A percentile compares a stretch with the other conserved stretches of the same genome.
Evolutionary conservation across 1,139 yeast genomes (phyloP).

Genomic region (Torulaspora globosa): DNA sequence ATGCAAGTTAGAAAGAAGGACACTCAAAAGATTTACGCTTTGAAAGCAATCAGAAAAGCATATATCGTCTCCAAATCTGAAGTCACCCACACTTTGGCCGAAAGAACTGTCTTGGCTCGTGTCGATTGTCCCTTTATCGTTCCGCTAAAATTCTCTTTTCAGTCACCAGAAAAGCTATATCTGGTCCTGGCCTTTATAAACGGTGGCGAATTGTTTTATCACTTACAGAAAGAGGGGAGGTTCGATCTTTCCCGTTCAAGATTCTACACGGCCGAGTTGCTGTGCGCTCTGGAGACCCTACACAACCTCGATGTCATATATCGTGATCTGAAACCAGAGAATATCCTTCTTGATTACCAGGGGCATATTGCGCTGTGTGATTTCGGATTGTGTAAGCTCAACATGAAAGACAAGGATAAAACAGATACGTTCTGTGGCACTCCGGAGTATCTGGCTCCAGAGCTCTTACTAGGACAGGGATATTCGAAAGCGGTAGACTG

Average conservation of each 20-base stretch:
- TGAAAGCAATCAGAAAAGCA: conserved; percentile 88
- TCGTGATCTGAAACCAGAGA: conserved; percentile 93
- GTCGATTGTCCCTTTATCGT: conserved; percentile 96
- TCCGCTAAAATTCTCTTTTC: conserved; percentile 94
- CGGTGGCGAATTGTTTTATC: conserved; percentile 96
- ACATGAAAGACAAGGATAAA: conserved; percentile 83
- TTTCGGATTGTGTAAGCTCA: conserved; percentile 90
- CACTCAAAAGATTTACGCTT: conserved; percentile 88
- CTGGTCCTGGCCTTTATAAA: conserved; percentile 87
- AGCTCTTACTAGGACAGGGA: conserved; percentile 83
- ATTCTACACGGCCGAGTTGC: conserved; percentile 88
- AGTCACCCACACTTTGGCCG: conserved; percentile 94
- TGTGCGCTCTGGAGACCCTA: conserved; percentile 86
- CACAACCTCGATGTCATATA: conserved; percentile 90
- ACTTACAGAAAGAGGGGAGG: conserved; percentile 84
- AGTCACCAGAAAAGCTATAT: conserved; percentile 89
- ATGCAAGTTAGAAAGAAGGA: conserved; percentile 97
- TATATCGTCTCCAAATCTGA: conserved; percentile 92
- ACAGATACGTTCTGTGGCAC: conserved; percentile 97
- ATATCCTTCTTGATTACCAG: conserved; percentile 85
- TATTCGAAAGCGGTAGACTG: conserved; percentile 94
- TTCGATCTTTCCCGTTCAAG: conserved; percentile 86
- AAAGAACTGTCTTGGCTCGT: conserved; percentile 88
- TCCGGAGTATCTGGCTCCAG: conserved; percentile 95
- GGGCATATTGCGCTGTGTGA: conserved; percentile 98